Evolutionary conservation across 352 stramenopile species (phyloP).

Genomic region (Pythium chondricola): DNA sequence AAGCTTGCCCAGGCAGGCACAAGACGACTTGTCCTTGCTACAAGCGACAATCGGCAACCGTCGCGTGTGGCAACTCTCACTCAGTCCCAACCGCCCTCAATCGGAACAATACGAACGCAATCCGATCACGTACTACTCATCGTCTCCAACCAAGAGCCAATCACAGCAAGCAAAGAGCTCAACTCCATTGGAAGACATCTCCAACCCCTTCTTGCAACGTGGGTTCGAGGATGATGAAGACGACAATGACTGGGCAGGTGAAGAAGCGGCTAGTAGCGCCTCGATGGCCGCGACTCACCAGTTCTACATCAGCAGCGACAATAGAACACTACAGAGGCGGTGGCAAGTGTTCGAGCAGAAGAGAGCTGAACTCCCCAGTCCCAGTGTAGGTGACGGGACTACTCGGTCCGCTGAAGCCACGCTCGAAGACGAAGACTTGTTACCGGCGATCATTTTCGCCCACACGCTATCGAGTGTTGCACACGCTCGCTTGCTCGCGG

Average conservation of each 20-base stretch:
- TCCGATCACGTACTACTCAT: background rate
- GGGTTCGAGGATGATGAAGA: constrained; percentile 5
- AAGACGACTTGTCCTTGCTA: constrained; percentile 14
- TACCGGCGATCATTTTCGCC: constrained; percentile 6
- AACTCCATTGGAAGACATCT: background rate
- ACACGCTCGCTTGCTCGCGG: constrained; percentile 3
- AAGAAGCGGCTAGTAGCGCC: background rate
- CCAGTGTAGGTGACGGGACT: background rate
- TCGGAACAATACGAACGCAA: constrained; percentile 12
- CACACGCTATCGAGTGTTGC: constrained; percentile 6
- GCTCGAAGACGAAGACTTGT: constrained; percentile 6
- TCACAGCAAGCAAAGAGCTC: background rate
- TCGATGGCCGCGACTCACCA: too few species aligned
- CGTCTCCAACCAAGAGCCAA: background rate
- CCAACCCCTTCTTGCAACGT: constrained; percentile 9
- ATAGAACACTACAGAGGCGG: too few species aligned
- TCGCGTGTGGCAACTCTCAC: constrained; percentile 4
- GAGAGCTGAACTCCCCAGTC: background rate
- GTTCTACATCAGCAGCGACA: too few species aligned
- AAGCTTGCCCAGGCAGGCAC: background rate
- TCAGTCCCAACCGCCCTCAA: constrained; percentile 10
- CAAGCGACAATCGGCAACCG: background rate
- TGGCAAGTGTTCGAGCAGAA: too few species aligned
- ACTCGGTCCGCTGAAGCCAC: background rate
- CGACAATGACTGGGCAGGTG: background rate